These are phyloP conservation scores for Trametes coccinea DNA, from an alignment of 768 basidiomycete species.

Conservation along the genomic window DNA sequence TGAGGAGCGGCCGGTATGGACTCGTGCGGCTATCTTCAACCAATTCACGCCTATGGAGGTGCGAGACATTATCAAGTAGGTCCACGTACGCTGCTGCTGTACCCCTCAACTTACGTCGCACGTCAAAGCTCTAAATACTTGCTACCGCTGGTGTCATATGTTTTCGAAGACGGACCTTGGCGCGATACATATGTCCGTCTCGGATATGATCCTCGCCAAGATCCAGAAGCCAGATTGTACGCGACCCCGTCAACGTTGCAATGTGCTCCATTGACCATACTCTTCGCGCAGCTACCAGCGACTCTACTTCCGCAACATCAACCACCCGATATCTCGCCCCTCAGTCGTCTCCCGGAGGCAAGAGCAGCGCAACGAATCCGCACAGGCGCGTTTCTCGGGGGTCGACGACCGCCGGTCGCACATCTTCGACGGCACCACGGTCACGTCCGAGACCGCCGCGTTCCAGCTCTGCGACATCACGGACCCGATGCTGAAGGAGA, in stretches of 20 bases:
- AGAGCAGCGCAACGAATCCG: slow-evolving; percentile 48
- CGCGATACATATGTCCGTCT: slow-evolving; percentile 85
- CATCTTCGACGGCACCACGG: slow-evolving; percentile 82
- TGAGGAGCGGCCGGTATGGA: slow-evolving; percentile 82
- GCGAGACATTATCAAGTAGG: slow-evolving; percentile 76
- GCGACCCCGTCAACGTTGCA: slow-evolving; percentile 31
- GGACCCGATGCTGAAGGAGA: slow-evolving; percentile 78
- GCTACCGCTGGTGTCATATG: slow-evolving; percentile 80
- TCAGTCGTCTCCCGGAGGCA: slow-evolving; percentile 73
- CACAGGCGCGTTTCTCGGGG: slow-evolving; percentile 34
- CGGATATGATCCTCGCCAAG: slow-evolving; percentile 85
- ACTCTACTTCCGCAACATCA: slow-evolving; percentile 85
- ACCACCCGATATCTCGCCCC: slow-evolving; percentile 75
- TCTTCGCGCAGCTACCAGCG: slow-evolving; percentile 78
- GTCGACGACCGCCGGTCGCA: slow-evolving; percentile 51
- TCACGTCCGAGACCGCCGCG: slow-evolving; percentile 84
- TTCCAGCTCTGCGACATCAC: slow-evolving; percentile 93
- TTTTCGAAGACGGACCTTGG: slow-evolving; percentile 94
- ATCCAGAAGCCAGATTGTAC: slow-evolving; percentile 74
- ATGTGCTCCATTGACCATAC: neutral
- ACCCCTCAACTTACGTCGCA: neutral
- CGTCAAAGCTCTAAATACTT: slow-evolving; percentile 71
- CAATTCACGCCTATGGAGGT: slow-evolving; percentile 71
- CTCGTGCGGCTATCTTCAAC: slow-evolving; percentile 80
- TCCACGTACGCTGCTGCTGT: neutral